A percentile compares a stretch with the other conserved stretches of the same genome.
Conservation (phyloP, 1,139 yeast genomes). For the Meyerozyma elateridarum region DNA sequence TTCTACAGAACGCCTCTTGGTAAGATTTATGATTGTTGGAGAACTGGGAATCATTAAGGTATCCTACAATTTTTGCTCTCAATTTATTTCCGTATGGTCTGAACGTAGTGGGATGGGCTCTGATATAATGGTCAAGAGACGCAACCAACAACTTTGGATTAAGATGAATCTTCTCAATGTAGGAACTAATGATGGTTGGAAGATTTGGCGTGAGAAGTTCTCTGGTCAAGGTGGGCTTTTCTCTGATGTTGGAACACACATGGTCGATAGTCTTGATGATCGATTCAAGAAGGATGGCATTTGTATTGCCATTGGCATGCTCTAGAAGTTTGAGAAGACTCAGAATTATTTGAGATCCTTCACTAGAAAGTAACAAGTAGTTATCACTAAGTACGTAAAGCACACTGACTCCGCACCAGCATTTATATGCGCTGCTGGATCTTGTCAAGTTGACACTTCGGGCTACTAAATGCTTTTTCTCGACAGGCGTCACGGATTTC, state of each 20-base stretch:
- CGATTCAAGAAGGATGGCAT: constrained; percentile 41
- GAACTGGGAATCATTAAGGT: constrained; percentile 27
- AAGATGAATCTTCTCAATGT: constrained; percentile 41
- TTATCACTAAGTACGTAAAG: constrained; percentile 47
- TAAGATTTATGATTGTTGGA: constrained; percentile 31
- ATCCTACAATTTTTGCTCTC: constrained; percentile 38
- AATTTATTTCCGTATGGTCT: constrained; percentile 71
- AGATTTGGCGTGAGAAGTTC: constrained; percentile 80
- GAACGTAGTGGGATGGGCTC: constrained; percentile 70
- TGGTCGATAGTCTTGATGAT: constrained; percentile 46
- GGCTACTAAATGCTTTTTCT: constrained; percentile 52
- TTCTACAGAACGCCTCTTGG: constrained; percentile 39
- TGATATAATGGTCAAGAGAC: constrained; percentile 46
- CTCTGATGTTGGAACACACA: constrained; percentile 57
- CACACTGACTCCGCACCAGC: constrained; percentile 64
- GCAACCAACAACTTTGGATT: constrained; percentile 41
- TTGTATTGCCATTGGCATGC: constrained; percentile 39
- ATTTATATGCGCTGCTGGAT: constrained; percentile 43
- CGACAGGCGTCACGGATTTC: constrained; percentile 43
- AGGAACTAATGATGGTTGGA: constrained; percentile 53
- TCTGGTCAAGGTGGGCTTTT: constrained; percentile 80
- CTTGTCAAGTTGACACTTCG: constrained; percentile 51
- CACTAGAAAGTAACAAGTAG: constrained; percentile 50
- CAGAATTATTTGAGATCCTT: constrained; percentile 56
- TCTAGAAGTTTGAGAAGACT: constrained; percentile 55